Base-by-base conservation (phyloP, 148 eudicot genomes). In the Hydrangea macrophylla region DNA sequence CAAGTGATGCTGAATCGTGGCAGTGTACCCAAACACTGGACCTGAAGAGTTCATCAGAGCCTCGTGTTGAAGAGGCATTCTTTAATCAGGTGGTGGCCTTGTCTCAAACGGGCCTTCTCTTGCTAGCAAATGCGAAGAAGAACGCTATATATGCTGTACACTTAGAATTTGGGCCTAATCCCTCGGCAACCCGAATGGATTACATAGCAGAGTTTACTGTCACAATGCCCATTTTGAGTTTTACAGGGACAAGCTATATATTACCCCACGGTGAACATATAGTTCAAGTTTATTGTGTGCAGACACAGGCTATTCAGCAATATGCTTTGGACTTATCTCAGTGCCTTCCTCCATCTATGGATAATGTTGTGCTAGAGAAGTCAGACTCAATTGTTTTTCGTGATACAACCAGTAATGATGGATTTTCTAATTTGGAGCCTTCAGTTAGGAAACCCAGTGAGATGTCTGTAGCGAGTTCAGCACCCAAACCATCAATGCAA, bases 221-320 rank as follows among this genome's bases (percentile, higher is more conserved):
- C 40, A 89, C 99, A 26, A 94, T 94, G 97, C 99, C 99, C 66
- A 94, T 94, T 68, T 70, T 94, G 81, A 94, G 99, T 76, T 91
- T 88, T 62, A 94, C 97, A 2, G 99, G 93, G 68, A 94, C 99
- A 12, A 88, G 96, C 71, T 96, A 86, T 65, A 54, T 79, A 35
- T 74, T 83, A 60, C 86, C 93, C 57, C 86, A 89, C 72, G 97
- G 90, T 33, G 97, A 87, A 62, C 91, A 87, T 27, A 76, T 77
- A 17, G 91, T 94, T 72, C 97, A 94, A 76, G 87, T 94, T 69
- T 94, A 91, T 71, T 94, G 99, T 80, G 97, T 94, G 55, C 99
- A 94, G 76, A 91, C 99, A 63, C 99, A 94, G 73, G 99, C 99
- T 75, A 94, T 94, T 78, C 99, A 94, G 73, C 97, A 94, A 84